These are phyloP conservation scores for Tagetes erecta DNA, from an alignment of 129 eudicot genomes.

Conservation along the genomic window DNA sequence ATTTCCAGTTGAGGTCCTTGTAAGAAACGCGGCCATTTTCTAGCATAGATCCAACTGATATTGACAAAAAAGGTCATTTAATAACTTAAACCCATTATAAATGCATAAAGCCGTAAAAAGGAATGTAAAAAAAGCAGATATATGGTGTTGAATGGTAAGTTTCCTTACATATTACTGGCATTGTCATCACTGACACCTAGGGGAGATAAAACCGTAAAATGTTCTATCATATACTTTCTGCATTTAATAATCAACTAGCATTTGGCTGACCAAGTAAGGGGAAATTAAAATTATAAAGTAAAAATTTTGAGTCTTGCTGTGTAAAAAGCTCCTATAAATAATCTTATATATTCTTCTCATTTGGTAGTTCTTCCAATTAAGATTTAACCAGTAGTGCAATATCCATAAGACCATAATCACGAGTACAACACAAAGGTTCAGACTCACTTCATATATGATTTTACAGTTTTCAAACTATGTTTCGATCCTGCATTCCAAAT, in stretches of 20 bases:
- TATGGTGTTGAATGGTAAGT: background rate
- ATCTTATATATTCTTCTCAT: too few relatives aligned
- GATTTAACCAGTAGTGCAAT: background rate
- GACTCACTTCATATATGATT: background rate
- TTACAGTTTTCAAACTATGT: background rate
- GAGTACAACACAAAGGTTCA: background rate
- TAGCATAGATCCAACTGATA: conserved; percentile 96
- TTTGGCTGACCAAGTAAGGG: conserved; percentile 5
- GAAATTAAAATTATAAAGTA: background rate
- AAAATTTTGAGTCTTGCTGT: background rate
- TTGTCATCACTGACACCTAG: background rate
- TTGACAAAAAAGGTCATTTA: background rate
- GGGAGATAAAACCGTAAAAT: background rate
- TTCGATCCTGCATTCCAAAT: background rate
- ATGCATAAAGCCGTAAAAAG: background rate
- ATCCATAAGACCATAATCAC: background rate
- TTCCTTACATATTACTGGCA: background rate
- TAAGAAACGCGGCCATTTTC: conserved; percentile 88
- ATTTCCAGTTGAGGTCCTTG: conserved; percentile 84
- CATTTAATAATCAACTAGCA: background rate
- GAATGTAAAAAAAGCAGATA: background rate
- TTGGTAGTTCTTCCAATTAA: background rate
- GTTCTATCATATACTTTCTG: background rate
- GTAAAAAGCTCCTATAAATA: background rate
- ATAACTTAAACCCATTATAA: background rate